A percentile compares a stretch with the other conserved stretches of the same genome.
Evolutionary conservation across 768 basidiomycete species (phyloP).

Genomic region (Chalciporus sphaerocephalus): DNA sequence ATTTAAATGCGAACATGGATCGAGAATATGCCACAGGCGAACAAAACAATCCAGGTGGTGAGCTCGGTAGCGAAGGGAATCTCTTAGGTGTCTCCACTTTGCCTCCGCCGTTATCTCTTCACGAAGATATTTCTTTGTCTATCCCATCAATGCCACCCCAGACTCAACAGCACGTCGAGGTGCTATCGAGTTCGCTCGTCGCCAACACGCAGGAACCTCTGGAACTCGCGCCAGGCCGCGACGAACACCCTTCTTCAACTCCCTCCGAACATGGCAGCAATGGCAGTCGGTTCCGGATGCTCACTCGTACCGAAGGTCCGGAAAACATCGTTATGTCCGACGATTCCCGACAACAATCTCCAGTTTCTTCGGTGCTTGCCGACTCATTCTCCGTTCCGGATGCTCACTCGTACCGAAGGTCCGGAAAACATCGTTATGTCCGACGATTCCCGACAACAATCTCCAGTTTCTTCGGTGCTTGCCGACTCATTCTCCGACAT

Average conservation of each 20-base stretch:
- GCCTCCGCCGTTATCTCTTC: neutral
- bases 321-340: neutral
- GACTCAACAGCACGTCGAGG: neutral
- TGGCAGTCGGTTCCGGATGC: neutral
- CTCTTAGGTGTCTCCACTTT: neutral
- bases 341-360: conserved; percentile 12
- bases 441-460: conserved; percentile 8
- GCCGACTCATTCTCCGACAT: conserved; percentile 12
- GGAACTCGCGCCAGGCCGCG: neutral
- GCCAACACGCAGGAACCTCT: neutral
- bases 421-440: neutral
- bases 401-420: neutral
- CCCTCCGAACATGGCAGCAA: conserved; percentile 31
- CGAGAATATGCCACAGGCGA: neutral
- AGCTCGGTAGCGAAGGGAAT: neutral
- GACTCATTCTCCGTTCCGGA: neutral
- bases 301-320: neutral
- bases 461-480: conserved; percentile 11
- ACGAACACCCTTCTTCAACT: conserved; percentile 20
- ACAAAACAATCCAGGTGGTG: neutral
- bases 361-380: conserved; percentile 7
- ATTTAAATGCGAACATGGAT: conserved; percentile 1
- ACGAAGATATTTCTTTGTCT: neutral
- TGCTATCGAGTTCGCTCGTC: neutral
- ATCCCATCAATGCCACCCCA: neutral